Percentiles rank a stretch among this genome's conserved stretches.
Conservation (phyloP, 192 early-diverging fungal species). For the Coemansia sp. region DNA sequence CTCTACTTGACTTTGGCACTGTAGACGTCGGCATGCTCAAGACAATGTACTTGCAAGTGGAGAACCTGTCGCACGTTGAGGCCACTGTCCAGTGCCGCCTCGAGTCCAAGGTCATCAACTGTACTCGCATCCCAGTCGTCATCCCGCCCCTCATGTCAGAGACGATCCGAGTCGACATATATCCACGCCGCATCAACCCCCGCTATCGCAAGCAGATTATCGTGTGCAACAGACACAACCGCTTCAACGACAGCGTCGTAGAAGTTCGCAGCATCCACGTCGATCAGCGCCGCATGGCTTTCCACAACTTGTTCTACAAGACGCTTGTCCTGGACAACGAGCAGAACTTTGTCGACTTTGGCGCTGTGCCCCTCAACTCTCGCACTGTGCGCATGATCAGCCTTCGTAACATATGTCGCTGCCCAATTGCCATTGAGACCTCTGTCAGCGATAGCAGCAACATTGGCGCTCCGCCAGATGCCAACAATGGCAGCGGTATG, state of each 20-base stretch:
- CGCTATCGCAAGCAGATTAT: slow-evolving; percentile 97
- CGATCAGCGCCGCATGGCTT: slow-evolving; percentile 95
- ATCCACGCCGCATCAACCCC: slow-evolving; percentile 97
- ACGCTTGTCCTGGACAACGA: slow-evolving; percentile 78
- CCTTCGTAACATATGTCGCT: slow-evolving; percentile 82
- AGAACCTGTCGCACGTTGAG: slow-evolving; percentile 85
- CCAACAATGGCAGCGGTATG: slow-evolving; percentile 52
- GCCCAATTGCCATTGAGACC: slow-evolving; percentile 37
- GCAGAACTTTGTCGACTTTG: slow-evolving; percentile 96
- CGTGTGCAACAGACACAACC: slow-evolving; percentile 87
- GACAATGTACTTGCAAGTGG: slow-evolving; percentile 78
- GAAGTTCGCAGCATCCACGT: slow-evolving; percentile 94
- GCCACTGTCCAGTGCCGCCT: slow-evolving; percentile 86
- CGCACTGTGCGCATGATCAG: slow-evolving; percentile 76
- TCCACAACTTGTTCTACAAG: slow-evolving; percentile 95
- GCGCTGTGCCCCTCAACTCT: slow-evolving; percentile 82
- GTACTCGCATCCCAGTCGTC: slow-evolving; percentile 70
- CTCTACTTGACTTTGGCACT: slow-evolving; percentile 90
- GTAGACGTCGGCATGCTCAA: slow-evolving; percentile 94
- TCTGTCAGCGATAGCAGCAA: slow-evolving; percentile 44
- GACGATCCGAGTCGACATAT: slow-evolving; percentile 90
- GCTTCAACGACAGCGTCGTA: slow-evolving; percentile 87
- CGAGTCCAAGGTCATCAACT: slow-evolving; percentile 91
- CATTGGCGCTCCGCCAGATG: background rate
- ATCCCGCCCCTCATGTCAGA: slow-evolving; percentile 74